These are phyloP conservation scores for Phellopilus nigrolimitatus DNA, from an alignment of 1,284 basidiomycete genomes.

Conservation along the genomic window DNA sequence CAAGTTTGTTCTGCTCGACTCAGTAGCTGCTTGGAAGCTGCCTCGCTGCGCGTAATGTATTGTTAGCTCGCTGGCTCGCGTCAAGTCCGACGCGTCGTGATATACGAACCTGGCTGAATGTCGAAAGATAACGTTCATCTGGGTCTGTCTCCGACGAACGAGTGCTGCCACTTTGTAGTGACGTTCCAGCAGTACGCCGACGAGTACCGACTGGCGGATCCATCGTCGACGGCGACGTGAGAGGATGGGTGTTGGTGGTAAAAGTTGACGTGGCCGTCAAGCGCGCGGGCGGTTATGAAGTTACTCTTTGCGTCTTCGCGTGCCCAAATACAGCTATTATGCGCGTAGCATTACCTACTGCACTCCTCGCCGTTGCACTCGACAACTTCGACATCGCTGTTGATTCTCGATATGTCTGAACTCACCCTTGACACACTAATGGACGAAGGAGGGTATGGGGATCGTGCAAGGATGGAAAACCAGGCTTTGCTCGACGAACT, in stretches of 20 bases:
- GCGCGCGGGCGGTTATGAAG: too few species aligned
- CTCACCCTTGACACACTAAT: constrained; percentile 67
- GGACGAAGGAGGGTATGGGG: constrained; percentile 69
- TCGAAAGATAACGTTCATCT: constrained; percentile 17
- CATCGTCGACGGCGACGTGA: constrained; percentile 8
- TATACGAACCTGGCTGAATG: constrained; percentile 15
- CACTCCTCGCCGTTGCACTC: background rate
- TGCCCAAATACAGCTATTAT: constrained; percentile 8
- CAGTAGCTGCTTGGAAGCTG: constrained; percentile 12
- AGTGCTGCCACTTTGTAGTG: constrained; percentile 8
- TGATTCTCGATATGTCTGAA: constrained; percentile 48
- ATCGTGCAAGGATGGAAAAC: constrained; percentile 71
- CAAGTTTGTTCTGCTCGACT: constrained; percentile 20
- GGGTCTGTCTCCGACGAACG: constrained; percentile 15
- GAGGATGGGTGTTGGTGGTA: background rate
- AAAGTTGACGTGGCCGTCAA: background rate
- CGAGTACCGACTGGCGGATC: constrained; percentile 18
- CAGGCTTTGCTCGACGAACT: constrained; percentile 84
- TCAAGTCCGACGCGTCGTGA: constrained; percentile 4
- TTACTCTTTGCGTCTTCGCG: too few species aligned
- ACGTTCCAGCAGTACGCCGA: constrained; percentile 11
- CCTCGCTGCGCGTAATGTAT: constrained; percentile 7
- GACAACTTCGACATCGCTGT: background rate
- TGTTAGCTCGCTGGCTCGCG: background rate
- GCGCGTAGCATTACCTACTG: background rate